A percentile compares a stretch with the other conserved stretches of the same genome.
phyloP scores from a whole-genome alignment of 1,284 basidiomycete genomes.

The Naganishia albida region DNA sequence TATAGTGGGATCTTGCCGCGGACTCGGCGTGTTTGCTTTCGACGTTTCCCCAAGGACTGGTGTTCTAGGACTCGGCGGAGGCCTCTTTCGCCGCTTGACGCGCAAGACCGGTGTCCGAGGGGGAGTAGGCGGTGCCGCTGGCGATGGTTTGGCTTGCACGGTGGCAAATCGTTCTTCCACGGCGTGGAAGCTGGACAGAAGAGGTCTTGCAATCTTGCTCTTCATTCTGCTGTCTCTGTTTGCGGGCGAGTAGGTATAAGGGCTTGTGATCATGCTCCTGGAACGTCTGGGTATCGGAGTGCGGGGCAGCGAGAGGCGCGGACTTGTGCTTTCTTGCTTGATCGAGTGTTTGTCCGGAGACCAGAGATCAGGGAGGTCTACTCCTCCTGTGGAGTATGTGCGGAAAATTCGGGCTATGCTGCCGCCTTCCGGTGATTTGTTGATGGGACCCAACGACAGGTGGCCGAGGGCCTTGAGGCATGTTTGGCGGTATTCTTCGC shows the following conservation, averaged over 20 bases:
- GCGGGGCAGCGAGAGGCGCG: background rate
- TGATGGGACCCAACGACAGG: background rate
- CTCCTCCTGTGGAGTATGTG: constrained; percentile 16
- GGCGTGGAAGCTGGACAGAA: background rate
- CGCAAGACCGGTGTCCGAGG: constrained; percentile 13
- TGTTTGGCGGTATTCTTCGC: constrained; percentile 5
- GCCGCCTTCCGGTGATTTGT: constrained; percentile 5
- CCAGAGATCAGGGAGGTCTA: constrained; percentile 13
- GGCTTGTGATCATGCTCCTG: constrained; percentile 11
- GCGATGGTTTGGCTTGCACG: background rate
- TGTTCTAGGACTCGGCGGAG: background rate
- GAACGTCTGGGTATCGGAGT: constrained; percentile 10
- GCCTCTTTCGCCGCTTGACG: constrained; percentile 18
- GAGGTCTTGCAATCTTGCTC: background rate
- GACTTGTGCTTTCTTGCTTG: constrained; percentile 12
- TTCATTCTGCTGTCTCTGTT: background rate
- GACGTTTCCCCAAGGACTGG: background rate
- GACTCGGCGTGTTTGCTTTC: background rate
- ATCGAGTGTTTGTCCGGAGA: background rate
- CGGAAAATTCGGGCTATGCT: constrained; percentile 16
- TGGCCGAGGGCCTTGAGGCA: constrained; percentile 30
- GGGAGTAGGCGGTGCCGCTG: background rate
- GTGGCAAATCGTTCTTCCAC: background rate
- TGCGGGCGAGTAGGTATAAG: background rate
- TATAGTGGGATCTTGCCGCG: background rate